These are phyloP conservation scores for Bombardia bombarda DNA, from an alignment of 495 filamentous ascomycete species.

Conservation along the genomic window DNA sequence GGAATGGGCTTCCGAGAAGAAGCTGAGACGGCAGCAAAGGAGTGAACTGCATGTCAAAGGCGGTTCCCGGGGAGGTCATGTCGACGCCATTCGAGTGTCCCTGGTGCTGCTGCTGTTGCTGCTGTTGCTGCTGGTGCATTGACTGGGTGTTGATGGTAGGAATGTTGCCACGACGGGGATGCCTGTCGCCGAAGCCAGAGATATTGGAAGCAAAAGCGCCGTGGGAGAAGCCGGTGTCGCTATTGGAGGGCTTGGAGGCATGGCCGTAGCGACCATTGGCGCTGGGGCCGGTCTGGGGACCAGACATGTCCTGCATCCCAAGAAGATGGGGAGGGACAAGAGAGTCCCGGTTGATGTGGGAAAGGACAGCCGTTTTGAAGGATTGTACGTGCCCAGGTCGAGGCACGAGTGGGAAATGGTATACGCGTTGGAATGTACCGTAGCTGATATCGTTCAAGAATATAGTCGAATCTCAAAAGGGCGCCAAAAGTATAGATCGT, in stretches of 20 bases:
- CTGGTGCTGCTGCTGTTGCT: conserved; percentile 40
- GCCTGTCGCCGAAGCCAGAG: conserved; percentile 73
- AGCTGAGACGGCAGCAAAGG: conserved; percentile 90
- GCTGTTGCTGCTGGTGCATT: too few relatives aligned
- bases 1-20: conserved; percentile 91
- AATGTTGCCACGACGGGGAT: conserved; percentile 75
- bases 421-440: conserved; percentile 18
- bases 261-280: conserved; percentile 54
- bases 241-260: conserved; percentile 65
- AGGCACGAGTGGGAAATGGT: conserved; percentile 36
- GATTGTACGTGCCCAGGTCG: conserved; percentile 43
- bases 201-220: conserved; percentile 80
- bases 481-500: not conserved
- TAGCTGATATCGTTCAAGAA: not conserved
- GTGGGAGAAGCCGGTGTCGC: conserved; percentile 83
- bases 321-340: conserved; percentile 71
- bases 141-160: conserved; percentile 86
- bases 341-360: conserved; percentile 60
- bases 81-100: conserved; percentile 47
- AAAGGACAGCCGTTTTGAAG: conserved; percentile 65
- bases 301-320: conserved; percentile 80
- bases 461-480: not conserved
- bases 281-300: conserved; percentile 47
- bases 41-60: conserved; percentile 97
- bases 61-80: conserved; percentile 79